Evolutionary conservation across 352 stramenopile species (phyloP).

Genomic region (Pythium coloratum): DNA sequence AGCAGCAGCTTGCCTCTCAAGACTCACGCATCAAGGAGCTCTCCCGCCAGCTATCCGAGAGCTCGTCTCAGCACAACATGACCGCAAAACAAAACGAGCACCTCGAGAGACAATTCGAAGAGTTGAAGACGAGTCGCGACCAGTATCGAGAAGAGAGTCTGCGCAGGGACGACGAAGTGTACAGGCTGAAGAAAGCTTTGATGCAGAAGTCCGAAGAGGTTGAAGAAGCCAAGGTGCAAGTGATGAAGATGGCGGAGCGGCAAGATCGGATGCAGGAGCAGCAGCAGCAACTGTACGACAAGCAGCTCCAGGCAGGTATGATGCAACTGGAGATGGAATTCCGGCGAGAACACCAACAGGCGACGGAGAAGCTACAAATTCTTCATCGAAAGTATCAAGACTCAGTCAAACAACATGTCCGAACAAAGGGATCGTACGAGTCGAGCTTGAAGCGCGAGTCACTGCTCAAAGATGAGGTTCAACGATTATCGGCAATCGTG

Average conservation of each 20-base stretch:
- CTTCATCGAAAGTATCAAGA: constrained; percentile 54
- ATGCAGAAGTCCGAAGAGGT: constrained; percentile 45
- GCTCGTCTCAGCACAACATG: neutral
- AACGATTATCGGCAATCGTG: constrained; percentile 46
- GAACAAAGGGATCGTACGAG: constrained; percentile 50
- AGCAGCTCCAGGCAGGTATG: constrained; percentile 53
- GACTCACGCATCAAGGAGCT: constrained; percentile 8
- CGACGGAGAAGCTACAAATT: constrained; percentile 41
- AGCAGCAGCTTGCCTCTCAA: neutral
- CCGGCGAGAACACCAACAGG: constrained; percentile 53
- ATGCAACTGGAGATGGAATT: constrained; percentile 77
- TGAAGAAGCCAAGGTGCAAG: constrained; percentile 46
- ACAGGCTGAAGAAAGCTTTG: constrained; percentile 50
- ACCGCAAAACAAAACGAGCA: constrained; percentile 30
- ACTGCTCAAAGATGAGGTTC: constrained; percentile 37
- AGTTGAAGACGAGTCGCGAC: constrained; percentile 45
- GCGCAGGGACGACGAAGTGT: constrained; percentile 60
- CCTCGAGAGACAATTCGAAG: constrained; percentile 45
- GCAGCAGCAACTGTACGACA: constrained; percentile 57
- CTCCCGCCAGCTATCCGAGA: neutral
- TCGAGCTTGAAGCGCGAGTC: constrained; percentile 50
- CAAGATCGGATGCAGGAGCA: constrained; percentile 57
- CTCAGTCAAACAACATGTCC: constrained; percentile 31
- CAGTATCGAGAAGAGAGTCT: constrained; percentile 41
- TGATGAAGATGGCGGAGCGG: constrained; percentile 47